phyloP scores from a whole-genome alignment of 805 yeast species.

The Suhomyces sp. region DNA sequence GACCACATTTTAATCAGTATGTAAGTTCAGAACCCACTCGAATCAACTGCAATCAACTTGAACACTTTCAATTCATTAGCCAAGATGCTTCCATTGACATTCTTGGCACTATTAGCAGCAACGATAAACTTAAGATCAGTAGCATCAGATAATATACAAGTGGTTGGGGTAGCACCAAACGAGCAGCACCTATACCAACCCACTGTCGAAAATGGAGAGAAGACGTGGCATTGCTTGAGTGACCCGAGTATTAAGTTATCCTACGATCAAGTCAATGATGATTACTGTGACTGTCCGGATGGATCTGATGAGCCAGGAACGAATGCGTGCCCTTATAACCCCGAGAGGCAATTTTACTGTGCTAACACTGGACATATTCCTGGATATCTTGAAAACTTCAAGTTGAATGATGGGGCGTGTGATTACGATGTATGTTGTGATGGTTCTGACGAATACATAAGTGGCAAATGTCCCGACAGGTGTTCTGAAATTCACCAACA shows the following conservation, averaged over 20 bases:
- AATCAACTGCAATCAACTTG: too few relatives aligned
- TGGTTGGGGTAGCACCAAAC: constrained; percentile 12
- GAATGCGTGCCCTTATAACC: constrained; percentile 59
- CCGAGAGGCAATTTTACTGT: constrained; percentile 60
- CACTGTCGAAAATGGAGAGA: constrained; percentile 31
- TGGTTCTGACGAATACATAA: constrained; percentile 78
- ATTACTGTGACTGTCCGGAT: constrained; percentile 95
- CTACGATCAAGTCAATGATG: constrained; percentile 72
- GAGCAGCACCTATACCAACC: constrained; percentile 49
- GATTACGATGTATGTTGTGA: constrained; percentile 91
- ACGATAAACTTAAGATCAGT: too few relatives aligned
- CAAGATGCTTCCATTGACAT: too few relatives aligned
- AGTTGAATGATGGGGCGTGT: constrained; percentile 88
- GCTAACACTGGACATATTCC: constrained; percentile 70
- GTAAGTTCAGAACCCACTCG: too few relatives aligned
- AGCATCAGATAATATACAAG: too few relatives aligned
- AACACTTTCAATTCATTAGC: too few relatives aligned
- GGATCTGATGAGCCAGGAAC: constrained; percentile 98
- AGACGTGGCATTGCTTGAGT: constrained; percentile 63
- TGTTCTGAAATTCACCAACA: constrained; percentile 52
- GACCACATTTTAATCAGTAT: too few relatives aligned
- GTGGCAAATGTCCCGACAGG: constrained; percentile 50
- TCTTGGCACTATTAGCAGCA: too few relatives aligned
- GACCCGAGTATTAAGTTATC: constrained; percentile 66
- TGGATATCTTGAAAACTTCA: constrained; percentile 58